Conservation (phyloP, 2,329 filamentous ascomycete genomes). For the Ceratocystis harringtonii region DNA sequence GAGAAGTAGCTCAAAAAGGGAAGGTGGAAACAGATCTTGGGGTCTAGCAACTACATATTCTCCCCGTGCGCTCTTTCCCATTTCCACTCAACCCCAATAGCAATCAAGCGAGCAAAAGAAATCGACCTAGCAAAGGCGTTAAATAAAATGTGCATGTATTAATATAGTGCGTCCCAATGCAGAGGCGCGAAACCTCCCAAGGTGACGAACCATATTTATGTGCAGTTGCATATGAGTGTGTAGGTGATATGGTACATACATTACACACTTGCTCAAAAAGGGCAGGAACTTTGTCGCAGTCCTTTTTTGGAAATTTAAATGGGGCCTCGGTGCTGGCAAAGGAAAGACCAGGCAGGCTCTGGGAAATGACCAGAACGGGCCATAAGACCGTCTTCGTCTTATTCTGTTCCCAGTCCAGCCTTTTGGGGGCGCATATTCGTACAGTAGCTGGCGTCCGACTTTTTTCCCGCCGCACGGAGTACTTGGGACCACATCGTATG, state of each 20-base stretch:
- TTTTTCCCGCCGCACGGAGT: slow-evolving; percentile 7
- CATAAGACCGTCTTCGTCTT: neutral
- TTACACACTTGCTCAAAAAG: neutral
- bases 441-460: neutral
- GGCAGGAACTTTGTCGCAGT: neutral
- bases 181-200: neutral
- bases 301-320: neutral
- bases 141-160: neutral
- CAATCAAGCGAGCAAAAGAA: neutral
- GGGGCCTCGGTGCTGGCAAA: neutral
- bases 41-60: neutral
- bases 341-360: neutral
- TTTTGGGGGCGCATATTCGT: neutral
- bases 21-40: slow-evolving; percentile 4
- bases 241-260: neutral
- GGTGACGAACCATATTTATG: neutral
- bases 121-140: too few relatives aligned
- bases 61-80: neutral
- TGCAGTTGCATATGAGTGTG: neutral
- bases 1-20: neutral
- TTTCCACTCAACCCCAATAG: neutral
- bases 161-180: neutral
- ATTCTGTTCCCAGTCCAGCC: neutral
- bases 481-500: neutral
- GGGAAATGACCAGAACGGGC: neutral